phyloP scores from a whole-genome alignment of 2,329 filamentous ascomycete species.

The Xylaria multiplex region DNA sequence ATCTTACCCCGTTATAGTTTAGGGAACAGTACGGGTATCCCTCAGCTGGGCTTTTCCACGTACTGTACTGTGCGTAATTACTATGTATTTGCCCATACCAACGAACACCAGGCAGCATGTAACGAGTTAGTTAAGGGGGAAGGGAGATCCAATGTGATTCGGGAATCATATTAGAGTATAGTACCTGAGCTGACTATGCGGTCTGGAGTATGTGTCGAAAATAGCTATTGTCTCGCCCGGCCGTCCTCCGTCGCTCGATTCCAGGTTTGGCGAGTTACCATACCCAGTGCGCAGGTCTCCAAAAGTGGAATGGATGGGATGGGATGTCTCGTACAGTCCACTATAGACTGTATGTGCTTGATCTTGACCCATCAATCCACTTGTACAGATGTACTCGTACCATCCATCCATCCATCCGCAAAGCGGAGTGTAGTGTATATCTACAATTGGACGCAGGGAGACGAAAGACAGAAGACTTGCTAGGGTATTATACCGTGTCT shows the following conservation, averaged over 20 bases:
- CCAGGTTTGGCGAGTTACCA: slow-evolving; percentile 26
- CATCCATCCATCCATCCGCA: slow-evolving; percentile 14
- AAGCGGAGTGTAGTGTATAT: slow-evolving; percentile 17
- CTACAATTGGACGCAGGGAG: slow-evolving; percentile 15
- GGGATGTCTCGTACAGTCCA: slow-evolving; percentile 15
- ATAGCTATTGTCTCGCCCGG: slow-evolving; percentile 11
- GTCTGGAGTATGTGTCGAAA: slow-evolving; percentile 8
- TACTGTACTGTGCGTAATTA: slow-evolving; percentile 7
- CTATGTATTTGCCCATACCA: background rate
- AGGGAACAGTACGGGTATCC: slow-evolving; percentile 7
- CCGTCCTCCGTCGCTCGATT: slow-evolving; percentile 8
- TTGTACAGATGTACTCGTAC: slow-evolving; percentile 24
- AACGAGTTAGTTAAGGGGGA: background rate
- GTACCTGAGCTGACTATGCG: slow-evolving; percentile 1
- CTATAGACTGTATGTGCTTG: slow-evolving; percentile 6
- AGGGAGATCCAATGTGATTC: slow-evolving; percentile 11
- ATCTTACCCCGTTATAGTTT: slow-evolving; percentile 26
- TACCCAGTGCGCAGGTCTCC: slow-evolving; percentile 19
- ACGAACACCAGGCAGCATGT: background rate
- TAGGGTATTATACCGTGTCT: slow-evolving; percentile 29
- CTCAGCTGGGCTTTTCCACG: slow-evolving; percentile 22
- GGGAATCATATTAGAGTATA: slow-evolving; percentile 13
- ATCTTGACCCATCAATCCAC: slow-evolving; percentile 21
- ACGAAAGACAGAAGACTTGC: slow-evolving; percentile 19
- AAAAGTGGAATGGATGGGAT: slow-evolving; percentile 17